phyloP scores from a whole-genome alignment of 768 basidiomycete species.

The Serendipita sp. region DNA sequence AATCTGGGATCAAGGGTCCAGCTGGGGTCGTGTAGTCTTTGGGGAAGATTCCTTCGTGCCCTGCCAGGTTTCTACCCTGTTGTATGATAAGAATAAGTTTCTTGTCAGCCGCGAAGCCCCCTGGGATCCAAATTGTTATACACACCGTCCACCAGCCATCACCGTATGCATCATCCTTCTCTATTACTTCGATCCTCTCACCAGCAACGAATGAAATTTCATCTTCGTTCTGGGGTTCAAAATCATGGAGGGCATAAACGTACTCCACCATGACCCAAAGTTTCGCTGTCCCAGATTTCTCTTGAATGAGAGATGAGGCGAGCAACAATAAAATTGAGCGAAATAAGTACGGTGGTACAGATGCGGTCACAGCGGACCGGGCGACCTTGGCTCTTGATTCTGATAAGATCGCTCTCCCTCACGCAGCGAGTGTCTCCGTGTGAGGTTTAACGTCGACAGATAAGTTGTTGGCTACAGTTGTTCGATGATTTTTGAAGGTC shows the following conservation, averaged over 20 bases:
- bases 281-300: no score
- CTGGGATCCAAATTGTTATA: constrained; percentile 2
- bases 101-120: not conserved
- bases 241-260: constrained; percentile 79
- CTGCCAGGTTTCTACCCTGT: constrained; percentile 21
- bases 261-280: constrained; percentile 28
- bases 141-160: constrained; percentile 94
- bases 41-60: constrained; percentile 82
- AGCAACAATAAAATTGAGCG: no score
- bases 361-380: no score
- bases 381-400: no score
- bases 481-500: no score
- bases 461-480: no score
- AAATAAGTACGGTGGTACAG: no score
- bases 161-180: constrained; percentile 80
- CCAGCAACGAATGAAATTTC: constrained; percentile 76
- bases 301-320: no score
- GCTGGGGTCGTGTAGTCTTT: constrained; percentile 60
- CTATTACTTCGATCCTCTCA: constrained; percentile 75
- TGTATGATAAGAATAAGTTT: not conserved
- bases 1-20: not conserved
- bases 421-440: no score
- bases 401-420: no score
- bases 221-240: constrained; percentile 83
- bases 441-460: no score